Base-by-base conservation (phyloP, 169 alveolate genomes). In the Eimeria acervulina region DNA sequence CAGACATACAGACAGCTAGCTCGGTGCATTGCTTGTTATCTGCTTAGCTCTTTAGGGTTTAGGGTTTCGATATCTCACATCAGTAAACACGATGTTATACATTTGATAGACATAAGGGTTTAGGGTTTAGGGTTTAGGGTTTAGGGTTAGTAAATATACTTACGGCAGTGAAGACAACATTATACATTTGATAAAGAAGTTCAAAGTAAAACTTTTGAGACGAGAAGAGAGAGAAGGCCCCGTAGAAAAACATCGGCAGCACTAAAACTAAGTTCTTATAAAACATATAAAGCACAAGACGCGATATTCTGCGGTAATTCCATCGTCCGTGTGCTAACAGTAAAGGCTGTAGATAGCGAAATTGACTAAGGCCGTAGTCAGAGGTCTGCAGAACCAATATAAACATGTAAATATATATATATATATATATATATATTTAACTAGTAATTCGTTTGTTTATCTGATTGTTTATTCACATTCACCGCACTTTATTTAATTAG, bases 181-280 rank as follows among this genome's bases (percentile, higher is more conserved):
- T 99, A 97, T 99, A 99, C 78, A 99, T 98, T 81, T 99, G 99
- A 87, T 98, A 98, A 98, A 99, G 98, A 85, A 98, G 98, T 97
- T 99, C 99, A 94, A 93, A 97, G 83, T 98, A 99, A 33, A 99
- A 97, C 51, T 99, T 99, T 95, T 99, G 99, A 23, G 99, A 99
- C 59, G 99, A 97, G 97, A 97, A 99, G 55, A 98, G 98, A 70
- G 99, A 98, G 84, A 98, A 83, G 89, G 97, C 98, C 8, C 99
- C 99, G 97, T 98, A 99, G 96, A 98, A 98, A 96, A 99, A 98
- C 92, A 99, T 98, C 13, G 99, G 99, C 76, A 99, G 97, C 26
- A 99, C 98, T 93, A 99, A 98, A 36, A 99, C 98, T 38, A 99
- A 97, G 96, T 99, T 99, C 97, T 99, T 99, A 97, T 99, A 99